Conservation (phyloP, 371 early-diverging fungal species). For the Umbelopsis sp. region DNA sequence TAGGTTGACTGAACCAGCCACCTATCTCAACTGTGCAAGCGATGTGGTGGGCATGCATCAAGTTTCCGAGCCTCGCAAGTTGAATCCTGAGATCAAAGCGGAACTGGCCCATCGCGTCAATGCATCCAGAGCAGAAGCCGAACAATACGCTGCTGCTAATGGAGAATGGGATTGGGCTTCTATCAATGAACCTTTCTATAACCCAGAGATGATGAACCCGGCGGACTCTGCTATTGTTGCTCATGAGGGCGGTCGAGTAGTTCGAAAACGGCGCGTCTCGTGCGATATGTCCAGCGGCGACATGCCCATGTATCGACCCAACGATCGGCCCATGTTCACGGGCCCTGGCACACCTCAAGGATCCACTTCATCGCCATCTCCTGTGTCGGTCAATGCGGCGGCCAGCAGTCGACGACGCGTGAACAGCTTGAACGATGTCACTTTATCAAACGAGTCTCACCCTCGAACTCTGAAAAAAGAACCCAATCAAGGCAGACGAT, state of each 20-base stretch:
- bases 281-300: slow-evolving; percentile 26
- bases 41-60: slow-evolving; percentile 40
- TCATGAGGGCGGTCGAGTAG: slow-evolving; percentile 44
- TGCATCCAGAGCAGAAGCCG: neutral
- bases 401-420: slow-evolving; percentile 25
- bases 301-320: neutral
- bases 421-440: slow-evolving; percentile 26
- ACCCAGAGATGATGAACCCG: slow-evolving; percentile 1
- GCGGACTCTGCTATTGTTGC: slow-evolving; percentile 14
- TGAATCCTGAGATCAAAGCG: slow-evolving; percentile 2
- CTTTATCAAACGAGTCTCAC: slow-evolving; percentile 1
- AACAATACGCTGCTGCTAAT: neutral
- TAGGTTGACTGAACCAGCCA: slow-evolving; percentile 19
- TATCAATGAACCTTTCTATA: slow-evolving; percentile 2
- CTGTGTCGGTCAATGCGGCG: neutral
- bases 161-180: slow-evolving; percentile 10
- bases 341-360: slow-evolving; percentile 18
- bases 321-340: slow-evolving; percentile 1
- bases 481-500: slow-evolving; percentile 6
- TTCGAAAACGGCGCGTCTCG: slow-evolving; percentile 51
- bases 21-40: slow-evolving; percentile 31
- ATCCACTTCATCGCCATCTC: slow-evolving; percentile 12
- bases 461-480: slow-evolving; percentile 3
- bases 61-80: slow-evolving; percentile 61
- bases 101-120: neutral